These are phyloP conservation scores for Pilaira anomala DNA, from an alignment of 192 early-diverging fungal genomes.

Conservation along the genomic window DNA sequence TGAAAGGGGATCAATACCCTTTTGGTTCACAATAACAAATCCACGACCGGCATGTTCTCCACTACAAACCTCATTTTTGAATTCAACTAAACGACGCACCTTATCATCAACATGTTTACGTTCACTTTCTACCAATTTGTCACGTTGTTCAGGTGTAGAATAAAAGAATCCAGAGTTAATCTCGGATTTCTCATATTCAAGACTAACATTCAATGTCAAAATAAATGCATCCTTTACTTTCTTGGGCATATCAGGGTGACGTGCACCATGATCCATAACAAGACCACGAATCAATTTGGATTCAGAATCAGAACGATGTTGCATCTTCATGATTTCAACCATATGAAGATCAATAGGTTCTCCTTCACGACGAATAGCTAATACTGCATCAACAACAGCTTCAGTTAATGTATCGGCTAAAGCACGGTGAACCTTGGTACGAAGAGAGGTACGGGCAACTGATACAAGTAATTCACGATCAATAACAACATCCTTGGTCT, in stretches of 20 bases:
- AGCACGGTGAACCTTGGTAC: constrained; percentile 88
- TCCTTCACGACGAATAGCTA: constrained; percentile 76
- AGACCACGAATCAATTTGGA: constrained; percentile 89
- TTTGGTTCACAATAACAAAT: constrained; percentile 98
- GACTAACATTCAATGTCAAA: constrained; percentile 93
- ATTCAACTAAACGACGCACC: constrained; percentile 90
- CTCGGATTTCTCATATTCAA: constrained; percentile 99
- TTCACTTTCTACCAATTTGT: constrained; percentile 97
- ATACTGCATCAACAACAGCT: constrained; percentile 94
- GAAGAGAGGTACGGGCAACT: constrained; percentile 92
- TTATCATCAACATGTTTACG: constrained; percentile 93
- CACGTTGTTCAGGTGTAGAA: constrained; percentile 95
- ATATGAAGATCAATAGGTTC: constrained; percentile 97
- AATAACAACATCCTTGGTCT: constrained; percentile 60
- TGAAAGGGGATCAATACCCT: constrained; percentile 98
- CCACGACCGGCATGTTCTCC: constrained; percentile 75
- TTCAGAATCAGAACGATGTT: constrained; percentile 98
- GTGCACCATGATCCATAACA: constrained; percentile 97
- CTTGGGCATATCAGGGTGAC: constrained; percentile 99
- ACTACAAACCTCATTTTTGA: constrained; percentile 93
- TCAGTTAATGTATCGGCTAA: constrained; percentile 94
- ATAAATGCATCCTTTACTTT: constrained; percentile 83
- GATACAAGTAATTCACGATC: constrained; percentile 89
- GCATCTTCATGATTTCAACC: constrained; percentile 99
- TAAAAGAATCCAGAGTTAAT: constrained; percentile 99